A percentile compares a stretch with the other conserved stretches of the same genome.
Evolutionary conservation across 2,329 filamentous ascomycete genomes (phyloP).

Genomic region (Fusarium protoensiforme): DNA sequence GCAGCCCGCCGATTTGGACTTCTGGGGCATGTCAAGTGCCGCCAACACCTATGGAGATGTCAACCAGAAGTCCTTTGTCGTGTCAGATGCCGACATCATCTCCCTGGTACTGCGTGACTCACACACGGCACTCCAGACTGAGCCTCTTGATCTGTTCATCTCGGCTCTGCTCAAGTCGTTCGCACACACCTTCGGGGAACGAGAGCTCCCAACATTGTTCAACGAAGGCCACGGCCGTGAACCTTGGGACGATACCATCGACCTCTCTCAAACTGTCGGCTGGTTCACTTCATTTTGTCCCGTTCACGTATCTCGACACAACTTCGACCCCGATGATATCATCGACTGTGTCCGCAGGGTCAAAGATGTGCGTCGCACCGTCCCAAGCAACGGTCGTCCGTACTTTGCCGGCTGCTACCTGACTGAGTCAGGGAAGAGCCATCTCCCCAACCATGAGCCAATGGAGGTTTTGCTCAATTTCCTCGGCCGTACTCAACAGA

Average conservation of each 20-base stretch:
- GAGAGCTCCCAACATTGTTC: conserved; percentile 50
- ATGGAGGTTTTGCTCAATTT: conserved; percentile 31
- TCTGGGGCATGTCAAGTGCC: conserved; percentile 30
- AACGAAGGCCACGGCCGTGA: conserved; percentile 57
- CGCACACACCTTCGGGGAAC: conserved; percentile 46
- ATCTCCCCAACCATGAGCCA: neutral
- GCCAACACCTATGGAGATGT: conserved; percentile 22
- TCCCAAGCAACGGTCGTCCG: conserved; percentile 19
- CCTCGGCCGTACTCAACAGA: conserved; percentile 19
- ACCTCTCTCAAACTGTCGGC: conserved; percentile 54
- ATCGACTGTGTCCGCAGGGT: conserved; percentile 17
- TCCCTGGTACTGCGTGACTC: conserved; percentile 34
- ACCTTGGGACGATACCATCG: conserved; percentile 44
- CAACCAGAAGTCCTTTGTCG: neutral
- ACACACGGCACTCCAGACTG: conserved; percentile 48
- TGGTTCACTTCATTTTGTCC: conserved; percentile 59
- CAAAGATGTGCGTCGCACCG: conserved; percentile 19
- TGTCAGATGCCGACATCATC: neutral
- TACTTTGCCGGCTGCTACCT: conserved; percentile 29
- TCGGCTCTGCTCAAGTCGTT: conserved; percentile 51
- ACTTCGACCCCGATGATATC: neutral
- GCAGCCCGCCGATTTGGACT: conserved; percentile 15
- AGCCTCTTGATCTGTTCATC: conserved; percentile 53
- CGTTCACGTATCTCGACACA: conserved; percentile 25
- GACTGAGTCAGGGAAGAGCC: neutral